Base-by-base conservation (phyloP, 805 yeast genomes). In the Cyberlindnera euphorbiiphila region DNA sequence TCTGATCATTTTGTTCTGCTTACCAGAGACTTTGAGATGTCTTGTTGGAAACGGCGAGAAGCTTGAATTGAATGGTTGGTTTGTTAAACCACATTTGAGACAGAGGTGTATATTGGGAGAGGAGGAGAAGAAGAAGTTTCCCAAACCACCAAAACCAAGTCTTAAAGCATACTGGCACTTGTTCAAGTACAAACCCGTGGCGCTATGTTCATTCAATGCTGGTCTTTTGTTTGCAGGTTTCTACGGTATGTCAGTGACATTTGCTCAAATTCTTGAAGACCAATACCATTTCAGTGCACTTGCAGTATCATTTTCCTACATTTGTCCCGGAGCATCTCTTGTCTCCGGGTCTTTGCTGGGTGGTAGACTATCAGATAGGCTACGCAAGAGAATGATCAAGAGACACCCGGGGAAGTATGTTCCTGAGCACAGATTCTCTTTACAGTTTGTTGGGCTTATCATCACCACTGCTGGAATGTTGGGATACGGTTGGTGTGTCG, bases 11-110 rank as follows among this genome's bases (percentile, higher is more conserved):
- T 34, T 76, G 6, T 68, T 82, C 32, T 62, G 71, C 5, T 63
- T 87, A 13, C 96, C 97, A 1, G 97, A 88, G 54, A 88, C 96
- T 0, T 63, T 86, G 29, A 66, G 89, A 36, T 66, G 67, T 28
- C 75, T 75, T 28, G 85, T 81, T 35, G 76, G 76, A 13, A 63
- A 72, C 45, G 77, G 76, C 5, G 75, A 64, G 18, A 34, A 36
- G 29, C 44, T 56, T 27, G 9, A 45, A 6, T 14, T 41, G 18
- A 32, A 42, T 2, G 37, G 54, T 1, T 53, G 54, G 50, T 26
- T 63, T 17, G 56, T 64, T 2, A 53, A 37, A 25, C 72, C 70
- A 24, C 39, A 41, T 4, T 34, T 54, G 5, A 40, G 25, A 8
- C 69, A 65, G 39, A 39, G 37, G 19, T 57, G 41, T 18, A 9